Evolutionary conservation across 441 rosid species (phyloP), one percentile per base, ranked within the genome.

Genomic region (Populus trichocarpa): DNA sequence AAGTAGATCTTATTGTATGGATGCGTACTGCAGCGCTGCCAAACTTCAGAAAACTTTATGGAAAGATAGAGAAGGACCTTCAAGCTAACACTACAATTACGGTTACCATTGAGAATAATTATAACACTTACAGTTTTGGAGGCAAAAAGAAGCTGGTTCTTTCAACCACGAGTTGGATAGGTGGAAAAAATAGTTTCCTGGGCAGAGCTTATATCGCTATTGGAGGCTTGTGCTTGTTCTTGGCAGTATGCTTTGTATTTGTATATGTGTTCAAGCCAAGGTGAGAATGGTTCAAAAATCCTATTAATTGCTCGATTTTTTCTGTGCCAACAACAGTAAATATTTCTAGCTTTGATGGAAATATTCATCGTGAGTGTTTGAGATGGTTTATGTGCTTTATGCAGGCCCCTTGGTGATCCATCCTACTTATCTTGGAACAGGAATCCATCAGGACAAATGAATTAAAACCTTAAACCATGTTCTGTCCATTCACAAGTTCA

Each of bases 1-100:
- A 94, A 75, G 93, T 89, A 75, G 91, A 90, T 81, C 94, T 94
- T 64, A 92, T 94, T 2, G 95, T 94, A 33, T 92, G 97, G 98
- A 94, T 94, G 98, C 88, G 96, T 76, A 94, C 98, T 10, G 98
- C 98, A 63, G 98, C 98, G 2, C 84, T 92, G 84, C 96, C 97
- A 73, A 91, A 90, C 72, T 94, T 94, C 83, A 90, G 97, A 76
- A 94, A 94, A 82, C 88, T 94, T 59, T 92, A 92, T 36, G 98
- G 97, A 70, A 92, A 86, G 84, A 89, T 94, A 82, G 98, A 94
- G 86, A 78, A 70, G 46, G 93, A 94, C 82, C 94, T 94, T 61
- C 74, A 89, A 70, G 83, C 71, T 70, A 83, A 85, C 75, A 93
- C 90, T 76, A 77, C 64, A 66, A 83, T 94, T 76, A 4, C 70